A percentile compares a stretch with the other conserved stretches of the same genome.
phyloP scores from a whole-genome alignment of 768 basidiomycete genomes.

The Pleurotus cornucopiae region DNA sequence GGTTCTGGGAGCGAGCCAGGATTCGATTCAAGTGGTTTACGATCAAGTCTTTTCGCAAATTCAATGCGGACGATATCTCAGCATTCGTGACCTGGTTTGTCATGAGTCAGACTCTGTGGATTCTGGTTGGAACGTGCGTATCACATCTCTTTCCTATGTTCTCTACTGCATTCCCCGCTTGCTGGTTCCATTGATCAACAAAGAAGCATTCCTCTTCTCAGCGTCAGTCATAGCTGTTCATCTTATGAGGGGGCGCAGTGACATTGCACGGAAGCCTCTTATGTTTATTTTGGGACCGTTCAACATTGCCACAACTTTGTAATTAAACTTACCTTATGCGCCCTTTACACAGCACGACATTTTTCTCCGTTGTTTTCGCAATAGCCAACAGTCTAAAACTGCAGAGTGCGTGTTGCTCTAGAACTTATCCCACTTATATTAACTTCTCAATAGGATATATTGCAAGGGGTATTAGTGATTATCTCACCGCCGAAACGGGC shows the following conservation, averaged over 20 bases:
- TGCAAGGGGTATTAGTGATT: conserved; percentile 85
- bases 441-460: conserved; percentile 56
- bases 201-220: too few species aligned
- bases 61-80: conserved; percentile 95
- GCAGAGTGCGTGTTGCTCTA: conserved; percentile 52
- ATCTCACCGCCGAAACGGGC: conserved; percentile 90
- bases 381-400: conserved; percentile 82
- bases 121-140: conserved; percentile 87
- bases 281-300: too few species aligned
- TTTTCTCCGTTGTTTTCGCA: conserved; percentile 90
- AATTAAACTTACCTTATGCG: not conserved
- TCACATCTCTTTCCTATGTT: not conserved
- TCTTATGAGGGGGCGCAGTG: too few species aligned
- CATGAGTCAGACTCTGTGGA: conserved; percentile 94
- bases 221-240: too few species aligned
- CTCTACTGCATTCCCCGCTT: too few species aligned
- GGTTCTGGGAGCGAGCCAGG: conserved; percentile 85
- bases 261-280: too few species aligned
- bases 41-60: conserved; percentile 89
- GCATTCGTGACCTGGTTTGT: conserved; percentile 96
- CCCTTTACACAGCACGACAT: conserved; percentile 70
- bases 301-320: not conserved
- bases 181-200: too few species aligned
- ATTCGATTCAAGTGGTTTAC: conserved; percentile 98
- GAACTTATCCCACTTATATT: not conserved